phyloP scores from a whole-genome alignment of 2,329 filamentous ascomycete species.

The Ceratocystis huliohia region DNA sequence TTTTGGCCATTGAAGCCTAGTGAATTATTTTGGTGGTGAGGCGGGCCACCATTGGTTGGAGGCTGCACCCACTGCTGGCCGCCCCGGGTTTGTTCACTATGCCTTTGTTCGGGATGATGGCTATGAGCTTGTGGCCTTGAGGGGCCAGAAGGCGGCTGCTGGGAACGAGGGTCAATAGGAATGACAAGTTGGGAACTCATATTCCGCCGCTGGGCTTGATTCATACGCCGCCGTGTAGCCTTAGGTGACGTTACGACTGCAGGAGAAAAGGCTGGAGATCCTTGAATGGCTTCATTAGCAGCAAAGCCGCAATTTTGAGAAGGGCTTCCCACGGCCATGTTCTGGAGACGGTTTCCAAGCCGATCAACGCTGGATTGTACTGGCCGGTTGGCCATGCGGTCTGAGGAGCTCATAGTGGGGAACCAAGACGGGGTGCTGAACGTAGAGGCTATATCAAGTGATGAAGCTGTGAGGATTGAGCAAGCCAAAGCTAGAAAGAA shows the following conservation, averaged over 20 bases:
- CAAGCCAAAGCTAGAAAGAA: no score
- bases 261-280: background rate
- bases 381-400: background rate
- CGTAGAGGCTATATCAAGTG: background rate
- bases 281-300: background rate
- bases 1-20: background rate
- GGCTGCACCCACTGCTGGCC: slow-evolving; percentile 1
- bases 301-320: background rate
- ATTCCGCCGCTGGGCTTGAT: slow-evolving; percentile 51
- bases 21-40: slow-evolving; percentile 3
- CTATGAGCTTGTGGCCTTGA: background rate
- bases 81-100: no score
- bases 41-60: background rate
- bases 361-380: background rate
- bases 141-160: slow-evolving; percentile 18
- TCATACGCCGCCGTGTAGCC: slow-evolving; percentile 33
- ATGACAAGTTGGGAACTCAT: slow-evolving; percentile 48
- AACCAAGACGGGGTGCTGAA: background rate
- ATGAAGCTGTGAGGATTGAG: no score
- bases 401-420: background rate
- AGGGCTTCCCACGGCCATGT: background rate
- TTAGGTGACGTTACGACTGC: background rate
- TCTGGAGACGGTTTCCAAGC: slow-evolving; percentile 10
- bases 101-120: background rate
- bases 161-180: slow-evolving; percentile 38